phyloP scores from a whole-genome alignment of 2,329 filamentous ascomycete genomes.

The Diaporthe sp. region DNA sequence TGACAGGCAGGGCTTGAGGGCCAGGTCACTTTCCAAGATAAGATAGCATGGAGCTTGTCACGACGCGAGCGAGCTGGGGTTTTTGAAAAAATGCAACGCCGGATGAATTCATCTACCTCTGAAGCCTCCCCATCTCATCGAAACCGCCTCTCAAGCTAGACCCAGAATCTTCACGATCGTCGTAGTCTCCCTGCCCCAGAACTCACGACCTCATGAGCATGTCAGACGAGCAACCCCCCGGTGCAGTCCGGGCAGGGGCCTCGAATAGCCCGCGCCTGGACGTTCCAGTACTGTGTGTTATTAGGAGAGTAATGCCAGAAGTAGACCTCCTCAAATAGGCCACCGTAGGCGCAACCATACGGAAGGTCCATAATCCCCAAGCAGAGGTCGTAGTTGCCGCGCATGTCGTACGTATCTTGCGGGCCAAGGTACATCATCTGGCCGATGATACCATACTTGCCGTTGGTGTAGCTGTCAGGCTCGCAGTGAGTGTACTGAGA shows the following conservation, averaged over 20 bases:
- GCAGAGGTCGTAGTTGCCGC: background rate
- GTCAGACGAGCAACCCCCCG: background rate
- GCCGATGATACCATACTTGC: background rate
- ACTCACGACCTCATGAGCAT: too few relatives aligned
- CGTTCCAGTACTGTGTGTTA: background rate
- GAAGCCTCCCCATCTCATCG: too few relatives aligned
- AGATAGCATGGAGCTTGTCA: too few relatives aligned
- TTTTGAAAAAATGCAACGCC: background rate
- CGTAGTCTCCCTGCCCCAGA: background rate
- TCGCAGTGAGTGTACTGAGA: background rate
- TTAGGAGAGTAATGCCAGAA: background rate
- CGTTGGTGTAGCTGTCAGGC: background rate
- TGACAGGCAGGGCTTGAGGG: background rate
- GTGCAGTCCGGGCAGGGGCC: background rate
- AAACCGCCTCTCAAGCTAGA: background rate
- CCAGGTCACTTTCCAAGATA: too few relatives aligned
- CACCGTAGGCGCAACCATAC: background rate
- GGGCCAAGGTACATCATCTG: conserved; percentile 11
- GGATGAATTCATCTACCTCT: background rate
- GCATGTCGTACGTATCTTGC: background rate
- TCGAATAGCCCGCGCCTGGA: background rate
- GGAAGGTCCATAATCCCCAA: background rate
- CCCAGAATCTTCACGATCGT: background rate
- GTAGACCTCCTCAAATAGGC: background rate
- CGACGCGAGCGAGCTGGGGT: too few relatives aligned